A percentile compares a stretch with the other conserved stretches of the same genome.
phyloP scores from a whole-genome alignment of 257 asterid genomes.

The Ballota nigra region DNA sequence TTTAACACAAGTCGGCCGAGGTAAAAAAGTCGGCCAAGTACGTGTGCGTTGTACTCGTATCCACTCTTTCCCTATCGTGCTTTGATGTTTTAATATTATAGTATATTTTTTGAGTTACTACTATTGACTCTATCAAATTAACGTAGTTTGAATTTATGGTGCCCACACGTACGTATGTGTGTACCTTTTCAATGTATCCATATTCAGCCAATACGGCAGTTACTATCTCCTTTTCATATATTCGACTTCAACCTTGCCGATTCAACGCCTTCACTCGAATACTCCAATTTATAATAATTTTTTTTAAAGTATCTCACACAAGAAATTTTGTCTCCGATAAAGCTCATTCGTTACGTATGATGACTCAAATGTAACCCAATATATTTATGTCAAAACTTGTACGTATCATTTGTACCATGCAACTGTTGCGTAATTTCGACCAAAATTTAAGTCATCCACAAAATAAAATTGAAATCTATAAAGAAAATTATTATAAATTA shows the following conservation, averaged over 20 bases:
- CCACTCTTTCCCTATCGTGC: neutral
- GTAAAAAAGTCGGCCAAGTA: too few species aligned
- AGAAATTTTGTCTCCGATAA: neutral
- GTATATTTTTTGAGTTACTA: neutral
- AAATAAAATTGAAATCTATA: too few species aligned
- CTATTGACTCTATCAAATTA: neutral
- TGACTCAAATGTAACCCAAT: too few species aligned
- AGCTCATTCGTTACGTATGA: too few species aligned
- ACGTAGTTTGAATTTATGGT: neutral
- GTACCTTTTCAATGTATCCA: constrained; percentile 1
- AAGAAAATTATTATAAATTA: too few species aligned
- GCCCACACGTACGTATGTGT: neutral
- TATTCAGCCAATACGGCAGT: neutral
- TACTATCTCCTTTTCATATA: neutral
- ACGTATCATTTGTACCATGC: too few species aligned
- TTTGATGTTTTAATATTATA: neutral
- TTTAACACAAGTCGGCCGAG: constrained; percentile 17
- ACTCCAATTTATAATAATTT: neutral
- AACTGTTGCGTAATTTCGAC: too few species aligned
- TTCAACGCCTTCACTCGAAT: neutral
- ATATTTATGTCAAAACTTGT: too few species aligned
- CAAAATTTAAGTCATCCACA: too few species aligned
- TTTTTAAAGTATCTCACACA: neutral
- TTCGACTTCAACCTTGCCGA: constrained; percentile 1
- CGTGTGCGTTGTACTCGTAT: neutral